Evolutionary conservation across 805 yeast genomes (phyloP).

Genomic region (Saccharomyces mikatae): DNA sequence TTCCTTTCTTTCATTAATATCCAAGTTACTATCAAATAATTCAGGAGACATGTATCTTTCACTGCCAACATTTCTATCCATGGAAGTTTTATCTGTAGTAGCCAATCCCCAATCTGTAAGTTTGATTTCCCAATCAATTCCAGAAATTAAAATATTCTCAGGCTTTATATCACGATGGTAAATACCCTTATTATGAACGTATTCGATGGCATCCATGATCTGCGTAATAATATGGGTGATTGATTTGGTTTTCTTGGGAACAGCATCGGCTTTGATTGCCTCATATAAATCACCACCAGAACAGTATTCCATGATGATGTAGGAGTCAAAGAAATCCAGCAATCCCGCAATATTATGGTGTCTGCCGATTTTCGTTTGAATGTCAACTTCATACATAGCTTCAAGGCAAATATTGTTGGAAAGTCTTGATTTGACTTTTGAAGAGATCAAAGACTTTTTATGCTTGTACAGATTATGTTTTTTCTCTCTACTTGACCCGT

Average conservation of each 20-base stretch:
- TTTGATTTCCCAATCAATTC: constrained; percentile 47
- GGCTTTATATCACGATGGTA: constrained; percentile 82
- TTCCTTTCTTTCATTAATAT: constrained; percentile 35
- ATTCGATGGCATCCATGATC: constrained; percentile 64
- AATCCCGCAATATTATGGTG: constrained; percentile 54
- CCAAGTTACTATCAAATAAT: constrained; percentile 49
- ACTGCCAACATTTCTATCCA: constrained; percentile 79
- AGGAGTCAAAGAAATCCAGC: constrained; percentile 57
- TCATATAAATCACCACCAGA: constrained; percentile 83
- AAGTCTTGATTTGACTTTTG: constrained; percentile 24
- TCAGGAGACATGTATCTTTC: constrained; percentile 96
- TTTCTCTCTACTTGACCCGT: constrained; percentile 18
- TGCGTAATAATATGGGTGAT: constrained; percentile 51
- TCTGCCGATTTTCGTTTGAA: constrained; percentile 52
- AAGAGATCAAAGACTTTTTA: constrained; percentile 32
- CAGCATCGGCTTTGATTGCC: constrained; percentile 53
- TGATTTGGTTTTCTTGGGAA: constrained; percentile 44
- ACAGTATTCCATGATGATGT: constrained; percentile 71
- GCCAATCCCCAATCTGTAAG: constrained; percentile 74
- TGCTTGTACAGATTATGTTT: constrained; percentile 15
- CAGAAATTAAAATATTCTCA: constrained; percentile 58
- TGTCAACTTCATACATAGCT: constrained; percentile 60
- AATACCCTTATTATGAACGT: constrained; percentile 61
- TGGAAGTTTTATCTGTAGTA: constrained; percentile 42
- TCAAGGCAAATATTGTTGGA: constrained; percentile 43